Percentiles rank a stretch among this genome's conserved stretches.
Evolutionary conservation across 805 yeast genomes (phyloP).

Genomic region (Candida pini): DNA sequence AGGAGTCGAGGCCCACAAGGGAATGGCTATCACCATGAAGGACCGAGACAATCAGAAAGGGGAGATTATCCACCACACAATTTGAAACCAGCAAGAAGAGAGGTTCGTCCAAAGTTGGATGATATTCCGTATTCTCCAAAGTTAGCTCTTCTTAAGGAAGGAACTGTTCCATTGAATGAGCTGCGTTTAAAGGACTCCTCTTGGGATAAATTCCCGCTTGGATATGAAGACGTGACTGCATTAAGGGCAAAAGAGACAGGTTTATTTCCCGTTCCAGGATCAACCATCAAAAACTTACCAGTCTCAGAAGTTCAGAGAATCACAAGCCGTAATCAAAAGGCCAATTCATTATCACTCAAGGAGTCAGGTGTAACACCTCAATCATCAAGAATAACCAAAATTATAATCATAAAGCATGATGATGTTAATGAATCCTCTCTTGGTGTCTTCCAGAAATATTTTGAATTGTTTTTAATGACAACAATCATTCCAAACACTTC

Average conservation of each 20-base stretch:
- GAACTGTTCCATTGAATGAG: conserved; percentile 45
- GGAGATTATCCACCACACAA: too few relatives aligned
- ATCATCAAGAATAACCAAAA: conserved; percentile 21
- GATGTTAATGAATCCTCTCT: conserved; percentile 11
- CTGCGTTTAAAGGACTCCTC: conserved; percentile 44
- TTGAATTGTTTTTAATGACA: conserved; percentile 40
- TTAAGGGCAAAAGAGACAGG: conserved; percentile 77
- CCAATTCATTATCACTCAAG: conserved; percentile 13
- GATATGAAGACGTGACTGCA: conserved; percentile 68
- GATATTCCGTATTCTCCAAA: too few relatives aligned
- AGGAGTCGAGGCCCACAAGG: too few relatives aligned
- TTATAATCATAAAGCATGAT: conserved; percentile 19
- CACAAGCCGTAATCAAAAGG: conserved; percentile 10
- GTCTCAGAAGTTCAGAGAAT: conserved; percentile 28
- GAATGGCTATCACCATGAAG: too few relatives aligned
- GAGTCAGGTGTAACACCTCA: conserved; percentile 21
- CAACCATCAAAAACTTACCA: conserved; percentile 33
- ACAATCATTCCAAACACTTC: conserved; percentile 38
- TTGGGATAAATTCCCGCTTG: conserved; percentile 69
- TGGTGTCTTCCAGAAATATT: conserved; percentile 36
- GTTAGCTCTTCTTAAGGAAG: too few relatives aligned
- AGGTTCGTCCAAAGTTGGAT: too few relatives aligned
- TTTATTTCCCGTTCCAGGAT: conserved; percentile 69
- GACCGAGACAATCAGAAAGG: too few relatives aligned
- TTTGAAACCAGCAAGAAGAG: too few relatives aligned